Conservation (phyloP, 805 yeast species). For the Lachancea sp. region DNA sequence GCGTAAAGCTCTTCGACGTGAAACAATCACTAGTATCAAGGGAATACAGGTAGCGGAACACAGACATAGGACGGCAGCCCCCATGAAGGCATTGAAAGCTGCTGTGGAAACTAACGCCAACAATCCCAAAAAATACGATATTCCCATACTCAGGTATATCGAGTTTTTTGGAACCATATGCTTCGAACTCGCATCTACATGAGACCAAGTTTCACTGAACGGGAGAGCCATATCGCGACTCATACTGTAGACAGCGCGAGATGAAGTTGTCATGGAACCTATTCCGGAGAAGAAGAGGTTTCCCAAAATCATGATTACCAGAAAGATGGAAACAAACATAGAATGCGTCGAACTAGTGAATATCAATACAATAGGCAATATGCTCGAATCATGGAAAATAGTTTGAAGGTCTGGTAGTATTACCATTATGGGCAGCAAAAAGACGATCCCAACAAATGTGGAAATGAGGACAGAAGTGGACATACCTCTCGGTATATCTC, state of each 20-base stretch:
- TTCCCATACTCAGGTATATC: conserved; percentile 53
- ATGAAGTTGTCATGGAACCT: conserved; percentile 74
- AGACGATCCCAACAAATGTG: conserved; percentile 61
- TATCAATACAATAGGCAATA: conserved; percentile 73
- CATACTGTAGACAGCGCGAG: conserved; percentile 74
- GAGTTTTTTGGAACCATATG: conserved; percentile 68
- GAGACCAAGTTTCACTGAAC: conserved; percentile 53
- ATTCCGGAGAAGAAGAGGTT: conserved; percentile 71
- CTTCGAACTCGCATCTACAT: conserved; percentile 49
- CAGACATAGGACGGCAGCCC: conserved; percentile 70
- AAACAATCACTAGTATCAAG: conserved; percentile 52
- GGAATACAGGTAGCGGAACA: conserved; percentile 77
- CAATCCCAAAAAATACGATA: conserved; percentile 53
- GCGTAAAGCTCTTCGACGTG: conserved; percentile 52
- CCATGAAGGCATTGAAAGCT: conserved; percentile 79
- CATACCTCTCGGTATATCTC: conserved; percentile 68
- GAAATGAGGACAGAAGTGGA: conserved; percentile 58
- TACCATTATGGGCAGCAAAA: conserved; percentile 63
- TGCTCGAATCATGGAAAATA: conserved; percentile 52
- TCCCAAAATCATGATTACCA: conserved; percentile 60
- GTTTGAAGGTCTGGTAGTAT: conserved; percentile 61
- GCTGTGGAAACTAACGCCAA: conserved; percentile 63
- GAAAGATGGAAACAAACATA: conserved; percentile 57
- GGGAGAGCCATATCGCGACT: conserved; percentile 83
- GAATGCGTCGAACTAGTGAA: conserved; percentile 68